A percentile compares a stretch with the other conserved stretches of the same genome.
These are phyloP conservation scores for Boletus subcaerulescens DNA, from an alignment of 768 basidiomycete genomes.

Conservation along the genomic window DNA sequence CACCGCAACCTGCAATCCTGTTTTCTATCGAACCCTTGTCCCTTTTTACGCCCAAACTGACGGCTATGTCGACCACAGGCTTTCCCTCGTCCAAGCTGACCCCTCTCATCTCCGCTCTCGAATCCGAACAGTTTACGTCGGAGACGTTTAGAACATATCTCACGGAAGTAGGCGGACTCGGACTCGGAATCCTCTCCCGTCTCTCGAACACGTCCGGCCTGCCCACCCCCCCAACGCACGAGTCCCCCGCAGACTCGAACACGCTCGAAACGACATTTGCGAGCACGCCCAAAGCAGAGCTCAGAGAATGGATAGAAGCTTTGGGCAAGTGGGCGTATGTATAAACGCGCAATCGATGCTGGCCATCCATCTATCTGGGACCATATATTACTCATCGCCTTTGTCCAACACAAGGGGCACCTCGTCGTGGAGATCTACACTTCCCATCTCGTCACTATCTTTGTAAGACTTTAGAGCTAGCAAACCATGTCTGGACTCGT, in stretches of 20 bases:
- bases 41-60: neutral
- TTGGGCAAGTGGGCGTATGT: constrained; percentile 41
- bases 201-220: constrained; percentile 25
- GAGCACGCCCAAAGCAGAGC: constrained; percentile 24
- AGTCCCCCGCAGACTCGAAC: constrained; percentile 5
- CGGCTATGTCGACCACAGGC: constrained; percentile 42
- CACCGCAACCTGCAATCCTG: neutral
- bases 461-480: neutral
- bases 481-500: neutral
- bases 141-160: constrained; percentile 54
- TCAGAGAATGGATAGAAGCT: constrained; percentile 35
- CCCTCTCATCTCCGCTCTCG: constrained; percentile 57
- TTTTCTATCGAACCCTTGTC: neutral
- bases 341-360: constrained; percentile 12
- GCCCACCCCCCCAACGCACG: constrained; percentile 26
- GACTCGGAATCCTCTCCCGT: constrained; percentile 80
- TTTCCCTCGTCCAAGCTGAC: constrained; percentile 60
- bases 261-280: constrained; percentile 24
- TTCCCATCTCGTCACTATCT: neutral
- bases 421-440: neutral
- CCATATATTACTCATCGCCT: neutral
- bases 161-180: constrained; percentile 91
- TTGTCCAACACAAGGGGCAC: neutral
- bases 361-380: neutral
- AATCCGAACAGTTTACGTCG: constrained; percentile 31